Base-by-base conservation (phyloP, 2,329 filamentous ascomycete species). In the Pestalotiopsis sp. region DNA sequence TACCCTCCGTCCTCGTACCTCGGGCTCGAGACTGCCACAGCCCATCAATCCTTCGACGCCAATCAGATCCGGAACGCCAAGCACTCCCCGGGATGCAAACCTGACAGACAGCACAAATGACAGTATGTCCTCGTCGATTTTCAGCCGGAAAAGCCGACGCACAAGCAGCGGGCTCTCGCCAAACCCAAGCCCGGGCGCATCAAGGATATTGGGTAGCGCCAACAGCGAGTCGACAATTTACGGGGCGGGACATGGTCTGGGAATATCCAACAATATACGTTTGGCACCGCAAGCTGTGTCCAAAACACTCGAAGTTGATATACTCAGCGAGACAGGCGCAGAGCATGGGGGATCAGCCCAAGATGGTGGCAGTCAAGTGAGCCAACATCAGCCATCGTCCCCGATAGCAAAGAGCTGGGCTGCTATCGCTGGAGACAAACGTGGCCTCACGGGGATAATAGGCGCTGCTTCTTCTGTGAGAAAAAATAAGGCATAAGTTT, bases 101-200 rank as follows among this genome's bases (percentile, higher is more conserved):
- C 76, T 81, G 66, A 81, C 82, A 13, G 82, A 83, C 67, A 83
- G 80, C 72, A 76, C 75, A 4, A 73, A 73, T 57, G 70, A 71
- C 62, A 84, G 81, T 75, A 80, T 83, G 78, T 70, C 78, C 0
- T 83, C 81, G 9, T 84, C 82, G 2, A 72, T 81, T 5, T 82
- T 84, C 36, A 83, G 81, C 38, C 77, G 77, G 0, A 72, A 76
- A 25, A 82, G 81, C 64, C 67, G 67, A 9, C 58, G 60, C 0
- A 68, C 67, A 2, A 49, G 41, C 31, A 65, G 58, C 20, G 58
- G 57, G n/a, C 38, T 67, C 25, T 67, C 66, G 14, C 66, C 67
- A 4, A 59, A 64, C n/a, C 61, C 61, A 0, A 68, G 67, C 20
- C 67, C 67, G 12, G 59, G 61, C 36, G 41, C 67, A 4, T 68